Base-by-base conservation (phyloP, 2,329 filamentous ascomycete species). In the Fragosphaeria purpurea region DNA sequence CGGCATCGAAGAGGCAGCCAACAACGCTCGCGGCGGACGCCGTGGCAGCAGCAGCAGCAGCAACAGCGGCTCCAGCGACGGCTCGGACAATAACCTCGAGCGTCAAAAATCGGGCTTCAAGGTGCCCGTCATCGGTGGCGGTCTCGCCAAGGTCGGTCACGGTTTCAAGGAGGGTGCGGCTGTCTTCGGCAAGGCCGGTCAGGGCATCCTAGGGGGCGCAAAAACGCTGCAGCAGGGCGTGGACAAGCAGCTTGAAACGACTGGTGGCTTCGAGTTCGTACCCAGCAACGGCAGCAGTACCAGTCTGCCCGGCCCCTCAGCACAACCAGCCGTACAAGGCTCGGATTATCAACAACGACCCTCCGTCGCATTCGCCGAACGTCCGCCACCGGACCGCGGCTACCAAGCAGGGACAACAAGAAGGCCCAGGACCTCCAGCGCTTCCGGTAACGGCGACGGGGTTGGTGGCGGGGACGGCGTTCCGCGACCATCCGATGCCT, bases 181-280 rank as follows among this genome's bases (percentile, higher is more conserved):
- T 6, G 67, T 61, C 10, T 66, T 75, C 1, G 62, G 63, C 40
- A 67, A 65, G 46, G 70, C 68, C 12, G 70, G 72, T 0, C 67
- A 70, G 22, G 75, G 75, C 1, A 57, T 80, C n/a, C 70, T 70
- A 10, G 70, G 68, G 30, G 70, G 70, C 10, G 67, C 67, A 37
- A 76, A 70, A 48, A 68, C 72, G 12, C 58, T 75, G 3, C 70
- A 70, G 2, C 69, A 72, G 10, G 75, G 72, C 4, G 63, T 82
- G 4, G 75, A 79, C 35, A 66, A 65, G 31, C 71, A 73, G 9
- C 59, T 83, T 22, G 76, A 75, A 48, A 74, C 72, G 5, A 79
- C 73, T 0, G 77, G 80, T 52, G 77, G 77, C 1, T 81, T 81
- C 55, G 67, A 57, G 53, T 64, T 61, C 51, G 63, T 65, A 22